These are phyloP conservation scores for Ochetophila trinervis DNA, from an alignment of 306 rosid genomes.

Conservation along the genomic window DNA sequence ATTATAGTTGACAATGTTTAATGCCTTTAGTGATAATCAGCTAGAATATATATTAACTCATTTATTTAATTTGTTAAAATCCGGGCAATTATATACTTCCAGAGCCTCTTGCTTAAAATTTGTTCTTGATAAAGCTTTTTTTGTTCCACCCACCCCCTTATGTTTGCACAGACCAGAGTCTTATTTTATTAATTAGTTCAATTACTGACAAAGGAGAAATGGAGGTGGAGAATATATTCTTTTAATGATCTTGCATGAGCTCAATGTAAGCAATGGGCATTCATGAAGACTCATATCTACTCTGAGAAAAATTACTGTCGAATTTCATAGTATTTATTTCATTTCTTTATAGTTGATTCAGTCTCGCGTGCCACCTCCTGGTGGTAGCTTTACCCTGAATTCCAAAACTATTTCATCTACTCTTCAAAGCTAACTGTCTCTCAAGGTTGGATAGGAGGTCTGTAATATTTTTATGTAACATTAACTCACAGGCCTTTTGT, in stretches of 20 bases:
- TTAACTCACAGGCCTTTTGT: conserved; percentile 16
- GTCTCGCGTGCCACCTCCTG: conserved; percentile 24
- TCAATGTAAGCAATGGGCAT: conserved; percentile 18
- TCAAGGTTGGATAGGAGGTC: conserved; percentile 33
- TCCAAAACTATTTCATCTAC: conserved; percentile 53
- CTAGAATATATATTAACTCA: not conserved
- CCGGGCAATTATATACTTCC: not conserved
- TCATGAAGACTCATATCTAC: conserved; percentile 23
- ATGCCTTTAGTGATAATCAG: not conserved
- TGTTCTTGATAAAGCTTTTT: not conserved
- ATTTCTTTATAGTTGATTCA: conserved; percentile 20
- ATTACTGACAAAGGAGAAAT: conserved; percentile 32
- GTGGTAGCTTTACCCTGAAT: conserved; percentile 36
- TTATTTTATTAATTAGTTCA: conserved; percentile 7
- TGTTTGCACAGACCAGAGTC: conserved; percentile 9
- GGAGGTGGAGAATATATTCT: conserved; percentile 10
- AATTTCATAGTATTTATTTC: conserved; percentile 18
- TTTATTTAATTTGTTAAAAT: not conserved
- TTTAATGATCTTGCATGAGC: conserved; percentile 11
- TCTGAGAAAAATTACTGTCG: not conserved
- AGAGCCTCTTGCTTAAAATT: not conserved
- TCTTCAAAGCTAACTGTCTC: conserved; percentile 68
- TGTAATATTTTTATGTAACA: conserved; percentile 6
- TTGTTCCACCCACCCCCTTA: conserved; percentile 11
- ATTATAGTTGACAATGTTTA: not conserved